Conservation (phyloP, 2,329 filamentous ascomycete species). For the Xylogone sp. region DNA sequence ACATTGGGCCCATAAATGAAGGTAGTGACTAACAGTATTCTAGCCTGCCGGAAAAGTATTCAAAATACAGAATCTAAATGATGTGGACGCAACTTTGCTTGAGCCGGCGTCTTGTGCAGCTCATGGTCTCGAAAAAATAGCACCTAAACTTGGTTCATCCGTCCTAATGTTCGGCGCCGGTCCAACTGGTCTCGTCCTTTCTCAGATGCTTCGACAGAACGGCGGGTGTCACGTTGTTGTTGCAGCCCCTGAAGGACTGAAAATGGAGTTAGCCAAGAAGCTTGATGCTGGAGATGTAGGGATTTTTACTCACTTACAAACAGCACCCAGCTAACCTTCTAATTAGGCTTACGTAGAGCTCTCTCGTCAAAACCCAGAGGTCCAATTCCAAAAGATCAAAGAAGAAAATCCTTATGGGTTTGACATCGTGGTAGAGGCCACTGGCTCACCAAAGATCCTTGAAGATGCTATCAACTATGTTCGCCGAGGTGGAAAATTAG, state of each 20-base stretch:
- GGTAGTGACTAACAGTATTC: conserved; percentile 9
- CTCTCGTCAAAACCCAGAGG: conserved; percentile 48
- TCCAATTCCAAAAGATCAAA: conserved; percentile 60
- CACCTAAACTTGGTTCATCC: conserved; percentile 59
- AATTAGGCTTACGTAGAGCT: conserved; percentile 44
- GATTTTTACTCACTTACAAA: background rate
- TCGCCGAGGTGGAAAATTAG: conserved; percentile 65
- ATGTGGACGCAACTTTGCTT: conserved; percentile 66
- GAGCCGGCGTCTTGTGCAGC: conserved; percentile 70
- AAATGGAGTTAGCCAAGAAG: conserved; percentile 64
- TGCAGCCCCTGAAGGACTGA: conserved; percentile 64
- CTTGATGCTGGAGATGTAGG: conserved; percentile 47
- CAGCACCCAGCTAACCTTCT: background rate
- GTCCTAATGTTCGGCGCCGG: conserved; percentile 65
- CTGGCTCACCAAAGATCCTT: conserved; percentile 64
- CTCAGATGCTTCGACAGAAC: conserved; percentile 55
- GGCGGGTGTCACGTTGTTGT: conserved; percentile 68
- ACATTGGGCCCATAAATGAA: too few relatives aligned
- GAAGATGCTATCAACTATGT: conserved; percentile 70
- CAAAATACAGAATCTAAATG: conserved; percentile 60
- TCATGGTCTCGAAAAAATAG: conserved; percentile 66
- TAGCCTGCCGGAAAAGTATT: conserved; percentile 51
- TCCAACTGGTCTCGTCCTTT: conserved; percentile 57
- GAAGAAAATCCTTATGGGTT: conserved; percentile 67
- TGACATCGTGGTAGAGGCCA: conserved; percentile 69